A percentile compares a stretch with the other conserved stretches of the same genome.
These are phyloP conservation scores for Zostera marina DNA, from an alignment of 116 monocot genomes.

Conservation along the genomic window DNA sequence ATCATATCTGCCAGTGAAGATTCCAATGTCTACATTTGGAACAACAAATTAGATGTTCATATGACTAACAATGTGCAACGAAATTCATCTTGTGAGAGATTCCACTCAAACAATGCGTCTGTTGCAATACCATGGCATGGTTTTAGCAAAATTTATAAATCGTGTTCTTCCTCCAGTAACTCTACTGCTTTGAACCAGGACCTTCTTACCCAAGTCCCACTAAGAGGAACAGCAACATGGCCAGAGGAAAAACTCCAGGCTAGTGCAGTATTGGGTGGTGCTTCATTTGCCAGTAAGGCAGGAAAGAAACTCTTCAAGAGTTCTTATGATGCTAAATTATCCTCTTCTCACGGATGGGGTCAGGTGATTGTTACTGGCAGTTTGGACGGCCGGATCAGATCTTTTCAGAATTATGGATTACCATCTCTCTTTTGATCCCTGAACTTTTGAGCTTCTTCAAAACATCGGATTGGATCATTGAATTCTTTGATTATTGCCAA, in stretches of 20 bases:
- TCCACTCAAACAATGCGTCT: conserved; percentile 35
- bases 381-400: conserved; percentile 72
- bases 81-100: conserved; percentile 33
- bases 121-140: conserved; percentile 73
- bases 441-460: not conserved
- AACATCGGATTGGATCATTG: too few relatives aligned
- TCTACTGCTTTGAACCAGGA: conserved; percentile 12
- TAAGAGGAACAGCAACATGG: conserved; percentile 69
- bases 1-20: conserved; percentile 84
- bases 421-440: conserved; percentile 7
- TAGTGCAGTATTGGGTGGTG: conserved; percentile 5
- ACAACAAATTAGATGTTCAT: conserved; percentile 8
- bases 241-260: conserved; percentile 72
- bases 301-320: conserved; percentile 37
- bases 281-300: conserved; percentile 12
- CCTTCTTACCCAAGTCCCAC: conserved; percentile 28
- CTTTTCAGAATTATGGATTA: conserved; percentile 72
- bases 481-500: too few relatives aligned
- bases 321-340: conserved; percentile 16
- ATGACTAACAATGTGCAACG: conserved; percentile 20
- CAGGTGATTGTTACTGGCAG: conserved; percentile 77
- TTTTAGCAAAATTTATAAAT: not conserved
- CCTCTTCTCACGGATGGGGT: conserved; percentile 62
- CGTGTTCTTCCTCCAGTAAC: not conserved
- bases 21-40: conserved; percentile 72